These are phyloP conservation scores for Globisporangium paroecandrum DNA, from an alignment of 352 stramenopile genomes.

Conservation along the genomic window DNA sequence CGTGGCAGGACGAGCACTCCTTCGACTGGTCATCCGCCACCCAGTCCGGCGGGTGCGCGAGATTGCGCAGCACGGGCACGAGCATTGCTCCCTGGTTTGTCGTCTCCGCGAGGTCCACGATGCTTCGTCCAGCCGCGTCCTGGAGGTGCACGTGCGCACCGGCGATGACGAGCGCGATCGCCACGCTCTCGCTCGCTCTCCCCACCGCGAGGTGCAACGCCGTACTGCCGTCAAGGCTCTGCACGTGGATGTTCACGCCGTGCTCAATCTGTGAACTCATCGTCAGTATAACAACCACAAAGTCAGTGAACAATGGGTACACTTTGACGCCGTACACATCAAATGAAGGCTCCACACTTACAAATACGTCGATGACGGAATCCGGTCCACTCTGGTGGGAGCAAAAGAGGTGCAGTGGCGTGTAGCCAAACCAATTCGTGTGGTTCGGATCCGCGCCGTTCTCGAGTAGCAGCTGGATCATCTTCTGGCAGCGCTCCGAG, in stretches of 20 bases:
- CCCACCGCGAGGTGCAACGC: conserved; percentile 77
- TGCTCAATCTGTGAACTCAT: conserved; percentile 61
- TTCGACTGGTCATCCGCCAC: conserved; percentile 63
- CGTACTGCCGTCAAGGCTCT: conserved; percentile 84
- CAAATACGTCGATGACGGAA: conserved; percentile 75
- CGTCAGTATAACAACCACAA: not conserved
- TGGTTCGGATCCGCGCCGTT: conserved; percentile 75
- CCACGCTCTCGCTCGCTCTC: conserved; percentile 65
- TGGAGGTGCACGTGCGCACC: conserved; percentile 77
- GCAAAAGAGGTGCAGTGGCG: conserved; percentile 80
- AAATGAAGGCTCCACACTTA: conserved; percentile 32
- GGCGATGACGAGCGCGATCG: conserved; percentile 66
- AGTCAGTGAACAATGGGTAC: not conserved
- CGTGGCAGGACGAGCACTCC: conserved; percentile 74
- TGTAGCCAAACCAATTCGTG: conserved; percentile 87
- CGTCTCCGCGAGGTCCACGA: conserved; percentile 80
- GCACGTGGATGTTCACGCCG: conserved; percentile 66
- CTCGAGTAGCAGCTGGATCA: conserved; percentile 76
- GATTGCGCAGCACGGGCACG: conserved; percentile 77
- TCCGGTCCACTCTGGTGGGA: conserved; percentile 69
- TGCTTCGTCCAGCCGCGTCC: conserved; percentile 75
- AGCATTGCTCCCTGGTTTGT: conserved; percentile 80
- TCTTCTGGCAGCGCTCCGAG: conserved; percentile 75
- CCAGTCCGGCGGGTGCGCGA: conserved; percentile 57
- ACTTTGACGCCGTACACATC: not conserved